Evolutionary conservation across 2,329 filamentous ascomycete species (phyloP).

Genomic region (Elsinoe fawcettii): DNA sequence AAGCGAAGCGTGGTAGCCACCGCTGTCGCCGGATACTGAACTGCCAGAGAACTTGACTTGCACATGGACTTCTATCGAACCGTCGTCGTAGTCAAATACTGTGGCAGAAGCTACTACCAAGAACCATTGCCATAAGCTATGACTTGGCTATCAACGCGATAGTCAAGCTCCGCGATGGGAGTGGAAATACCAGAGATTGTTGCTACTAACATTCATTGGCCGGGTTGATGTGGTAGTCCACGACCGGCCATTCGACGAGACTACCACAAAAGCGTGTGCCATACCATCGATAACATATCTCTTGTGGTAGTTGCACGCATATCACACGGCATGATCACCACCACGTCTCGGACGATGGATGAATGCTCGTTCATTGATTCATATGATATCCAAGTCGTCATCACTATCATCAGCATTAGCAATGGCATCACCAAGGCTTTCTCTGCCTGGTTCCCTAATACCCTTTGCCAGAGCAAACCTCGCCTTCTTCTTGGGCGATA

Average conservation of each 20-base stretch:
- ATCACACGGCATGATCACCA: not conserved
- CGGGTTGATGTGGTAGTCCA: not conserved
- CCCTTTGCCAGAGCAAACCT: slow-evolving; percentile 42
- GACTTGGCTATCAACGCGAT: too few relatives aligned
- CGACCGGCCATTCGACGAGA: not conserved
- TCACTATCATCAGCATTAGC: slow-evolving; percentile 36
- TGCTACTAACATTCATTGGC: too few relatives aligned
- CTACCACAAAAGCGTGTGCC: not conserved
- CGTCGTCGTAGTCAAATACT: too few relatives aligned
- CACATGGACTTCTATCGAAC: too few relatives aligned
- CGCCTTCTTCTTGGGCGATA: slow-evolving; percentile 40
- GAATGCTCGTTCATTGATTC: slow-evolving; percentile 11
- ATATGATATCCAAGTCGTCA: slow-evolving; percentile 43
- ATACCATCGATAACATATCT: too few relatives aligned
- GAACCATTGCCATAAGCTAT: too few relatives aligned
- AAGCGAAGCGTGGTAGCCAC: too few relatives aligned
- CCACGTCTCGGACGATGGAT: not conserved
- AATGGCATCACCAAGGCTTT: slow-evolving; percentile 36
- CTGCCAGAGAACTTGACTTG: too few relatives aligned
- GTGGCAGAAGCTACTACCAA: too few relatives aligned
- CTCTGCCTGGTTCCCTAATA: slow-evolving; percentile 42
- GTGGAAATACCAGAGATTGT: too few relatives aligned
- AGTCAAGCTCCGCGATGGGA: too few relatives aligned
- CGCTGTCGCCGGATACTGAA: too few relatives aligned
- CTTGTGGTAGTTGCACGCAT: not conserved